Evolutionary conservation across 805 yeast genomes (phyloP), one percentile per base, ranked within the genome.

Genomic region (Suhomyces kilbournensis): DNA sequence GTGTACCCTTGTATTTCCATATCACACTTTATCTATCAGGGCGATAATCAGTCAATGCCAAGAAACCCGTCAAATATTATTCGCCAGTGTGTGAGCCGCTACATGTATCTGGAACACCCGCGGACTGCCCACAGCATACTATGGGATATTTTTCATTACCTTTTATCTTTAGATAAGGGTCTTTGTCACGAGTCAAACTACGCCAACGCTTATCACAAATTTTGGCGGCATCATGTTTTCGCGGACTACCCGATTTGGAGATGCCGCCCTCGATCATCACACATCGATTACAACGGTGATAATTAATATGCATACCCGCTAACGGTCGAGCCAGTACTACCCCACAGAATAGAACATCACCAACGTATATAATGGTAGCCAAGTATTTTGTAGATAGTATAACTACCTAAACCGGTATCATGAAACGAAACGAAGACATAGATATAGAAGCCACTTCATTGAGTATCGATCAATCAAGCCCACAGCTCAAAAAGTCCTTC

Each of bases 401-500:
- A 1, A 38, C 22, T 19, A 6, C 3, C 12, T 12, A 38, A 7
- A 3, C 40, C 42, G 9, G 8, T 12, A 38, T 38, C 20, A 38
- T 38, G 42, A 38, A 38, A 17, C n/a, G 1, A 10, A 38, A 4
- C 14, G 20, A 17, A 5, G 10, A 38, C 7, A 12, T 38, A 19
- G 42, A 38, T 9, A 12, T 38, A 7, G 42, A 38, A 7, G 10
- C 22, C 14, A 12, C 42, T 19, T 38, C 42, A 19, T 38, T 38
- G n/a, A 15, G 17, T 38, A 9, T 38, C 15, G 42, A 17, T 17
- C 14, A 7, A 2, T 38, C 42, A n/a, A 12, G 23, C 23, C 46
- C 45, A 5, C 28, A 20, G 23, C 49, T 50, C 8, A 54, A 58
- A 34, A 60, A 56, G 46, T 50, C 56, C 19, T 60, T 61, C 49